Conservation (phyloP, 2,329 filamentous ascomycete species). For the Dactylellina cionopaga region DNA sequence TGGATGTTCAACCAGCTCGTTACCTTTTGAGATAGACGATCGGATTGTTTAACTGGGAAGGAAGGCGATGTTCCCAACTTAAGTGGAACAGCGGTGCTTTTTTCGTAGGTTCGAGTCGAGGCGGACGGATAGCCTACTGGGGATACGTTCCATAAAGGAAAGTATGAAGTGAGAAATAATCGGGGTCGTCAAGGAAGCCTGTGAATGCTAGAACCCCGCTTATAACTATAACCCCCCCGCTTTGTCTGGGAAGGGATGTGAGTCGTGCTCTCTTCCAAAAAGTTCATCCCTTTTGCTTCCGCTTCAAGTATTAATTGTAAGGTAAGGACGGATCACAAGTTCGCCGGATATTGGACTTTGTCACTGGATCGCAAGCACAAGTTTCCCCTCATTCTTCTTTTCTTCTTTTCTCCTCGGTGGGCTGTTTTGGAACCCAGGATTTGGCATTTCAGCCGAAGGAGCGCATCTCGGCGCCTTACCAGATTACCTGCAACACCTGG, state of each 20-base stretch:
- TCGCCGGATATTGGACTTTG: constrained; percentile 1
- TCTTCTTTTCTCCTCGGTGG: constrained; percentile 1
- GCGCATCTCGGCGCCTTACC: constrained; percentile 50
- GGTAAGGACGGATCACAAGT: constrained; percentile 33
- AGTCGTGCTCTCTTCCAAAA: constrained; percentile 18
- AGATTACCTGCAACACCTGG: constrained; percentile 28
- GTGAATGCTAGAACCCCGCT: constrained; percentile 27
- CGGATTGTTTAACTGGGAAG: constrained; percentile 32
- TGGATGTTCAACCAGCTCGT: constrained; percentile 26
- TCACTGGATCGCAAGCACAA: constrained; percentile 31
- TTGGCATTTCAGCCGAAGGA: constrained; percentile 52
- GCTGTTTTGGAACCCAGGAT: constrained; percentile 35
- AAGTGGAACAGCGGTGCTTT: constrained; percentile 24
- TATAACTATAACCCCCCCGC: constrained; percentile 27
- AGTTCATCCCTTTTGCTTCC: too few relatives aligned
- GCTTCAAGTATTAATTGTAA: too few relatives aligned
- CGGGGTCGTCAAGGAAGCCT: constrained; percentile 4
- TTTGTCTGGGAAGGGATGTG: not conserved
- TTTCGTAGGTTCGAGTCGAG: constrained; percentile 40
- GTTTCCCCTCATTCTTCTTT: constrained; percentile 21
- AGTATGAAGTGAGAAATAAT: constrained; percentile 13
- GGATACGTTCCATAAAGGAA: constrained; percentile 28
- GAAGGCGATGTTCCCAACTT: constrained; percentile 37
- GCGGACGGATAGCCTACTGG: not conserved
- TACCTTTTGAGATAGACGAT: constrained; percentile 26